A percentile compares a stretch with the other conserved stretches of the same genome.
Conservation (phyloP, 345 rosid species). For the Punica granatum region DNA sequence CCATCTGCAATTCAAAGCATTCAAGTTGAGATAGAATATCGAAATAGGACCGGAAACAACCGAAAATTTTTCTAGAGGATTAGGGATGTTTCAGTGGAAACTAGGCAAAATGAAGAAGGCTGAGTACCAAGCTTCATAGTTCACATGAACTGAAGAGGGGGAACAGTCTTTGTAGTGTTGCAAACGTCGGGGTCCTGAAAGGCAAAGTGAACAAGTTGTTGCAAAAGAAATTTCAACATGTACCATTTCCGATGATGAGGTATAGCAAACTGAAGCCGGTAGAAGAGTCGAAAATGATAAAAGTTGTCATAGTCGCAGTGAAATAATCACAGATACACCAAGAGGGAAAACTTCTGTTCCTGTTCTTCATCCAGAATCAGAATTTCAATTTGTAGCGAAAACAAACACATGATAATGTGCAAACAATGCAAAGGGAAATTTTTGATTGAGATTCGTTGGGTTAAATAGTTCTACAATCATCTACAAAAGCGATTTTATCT, state of each 20-base stretch:
- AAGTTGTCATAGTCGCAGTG: too few relatives aligned
- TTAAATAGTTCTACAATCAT: neutral
- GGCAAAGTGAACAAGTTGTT: neutral
- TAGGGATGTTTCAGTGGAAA: too few relatives aligned
- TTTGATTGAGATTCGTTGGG: neutral
- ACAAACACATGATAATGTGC: too few relatives aligned
- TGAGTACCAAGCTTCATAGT: slow-evolving; percentile 61
- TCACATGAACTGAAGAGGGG: slow-evolving; percentile 18
- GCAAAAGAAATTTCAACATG: too few relatives aligned
- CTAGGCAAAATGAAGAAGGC: neutral
- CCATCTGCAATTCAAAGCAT: slow-evolving; percentile 33
- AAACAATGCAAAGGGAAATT: too few relatives aligned
- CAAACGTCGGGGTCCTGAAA: neutral
- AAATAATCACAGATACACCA: too few relatives aligned
- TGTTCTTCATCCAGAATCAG: too few relatives aligned
- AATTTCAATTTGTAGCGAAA: too few relatives aligned
- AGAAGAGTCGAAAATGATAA: too few relatives aligned
- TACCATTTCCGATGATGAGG: neutral
- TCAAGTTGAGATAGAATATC: neutral
- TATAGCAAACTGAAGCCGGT: neutral
- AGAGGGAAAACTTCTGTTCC: too few relatives aligned
- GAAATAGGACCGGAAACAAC: neutral
- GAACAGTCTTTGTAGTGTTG: slow-evolving; percentile 10
- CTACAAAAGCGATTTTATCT: neutral
- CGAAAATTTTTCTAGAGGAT: neutral